Evolutionary conservation across 2,329 filamentous ascomycete genomes (phyloP).

Genomic region (Exserohilum rostratum): DNA sequence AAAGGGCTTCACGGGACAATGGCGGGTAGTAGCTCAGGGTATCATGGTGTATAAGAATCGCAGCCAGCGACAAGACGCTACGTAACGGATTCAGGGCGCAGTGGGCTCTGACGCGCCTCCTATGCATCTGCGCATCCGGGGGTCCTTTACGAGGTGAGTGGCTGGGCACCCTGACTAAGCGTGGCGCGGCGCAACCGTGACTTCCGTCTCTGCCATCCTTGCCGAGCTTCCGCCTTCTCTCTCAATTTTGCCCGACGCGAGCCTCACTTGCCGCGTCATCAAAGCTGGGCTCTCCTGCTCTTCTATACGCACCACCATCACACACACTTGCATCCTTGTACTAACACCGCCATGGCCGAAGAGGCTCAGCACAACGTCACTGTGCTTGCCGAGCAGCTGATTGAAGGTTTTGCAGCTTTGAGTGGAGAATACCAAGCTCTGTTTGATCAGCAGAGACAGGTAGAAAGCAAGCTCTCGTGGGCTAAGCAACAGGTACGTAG

Average conservation of each 20-base stretch:
- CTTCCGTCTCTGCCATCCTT: slow-evolving; percentile 16
- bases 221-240: slow-evolving; percentile 21
- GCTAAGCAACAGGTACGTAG: slow-evolving; percentile 57
- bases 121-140: slow-evolving; percentile 28
- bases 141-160: slow-evolving; percentile 10
- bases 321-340: slow-evolving; percentile 10
- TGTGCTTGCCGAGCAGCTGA: slow-evolving; percentile 51
- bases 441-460: slow-evolving; percentile 51
- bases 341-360: slow-evolving; percentile 34
- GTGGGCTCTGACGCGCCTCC: slow-evolving; percentile 38
- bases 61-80: slow-evolving; percentile 35
- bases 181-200: slow-evolving; percentile 14
- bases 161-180: slow-evolving; percentile 21
- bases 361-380: slow-evolving; percentile 30
- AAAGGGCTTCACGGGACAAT: slow-evolving; percentile 2
- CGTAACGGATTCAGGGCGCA: slow-evolving; percentile 41
- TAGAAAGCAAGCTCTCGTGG: slow-evolving; percentile 56
- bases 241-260: slow-evolving; percentile 21
- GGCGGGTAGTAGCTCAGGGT: slow-evolving; percentile 9
- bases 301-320: not conserved
- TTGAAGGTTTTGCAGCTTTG: slow-evolving; percentile 55
- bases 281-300: slow-evolving; percentile 21
- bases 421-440: slow-evolving; percentile 56
- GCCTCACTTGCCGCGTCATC: slow-evolving; percentile 35
- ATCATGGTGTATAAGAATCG: slow-evolving; percentile 30